Conservation (phyloP, 306 rosid genomes). For the Castanopsis chinensis region DNA sequence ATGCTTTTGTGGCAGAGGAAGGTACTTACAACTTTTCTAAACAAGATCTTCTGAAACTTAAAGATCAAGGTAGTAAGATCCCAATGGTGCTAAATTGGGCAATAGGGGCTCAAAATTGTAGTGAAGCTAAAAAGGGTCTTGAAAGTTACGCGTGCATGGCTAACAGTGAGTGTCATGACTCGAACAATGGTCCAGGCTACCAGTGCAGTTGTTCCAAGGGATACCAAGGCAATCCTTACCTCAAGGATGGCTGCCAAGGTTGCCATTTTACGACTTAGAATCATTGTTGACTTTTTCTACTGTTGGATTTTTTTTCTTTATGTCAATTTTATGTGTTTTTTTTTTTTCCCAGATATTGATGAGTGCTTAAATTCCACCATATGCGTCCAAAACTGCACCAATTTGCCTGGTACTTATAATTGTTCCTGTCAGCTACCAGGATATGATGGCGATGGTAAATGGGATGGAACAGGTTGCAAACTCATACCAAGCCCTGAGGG, state of each 20-base stretch:
- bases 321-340: no score
- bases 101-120: constrained; percentile 17
- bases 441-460: no score
- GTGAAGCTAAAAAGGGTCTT: neutral
- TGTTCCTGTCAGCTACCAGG: no score
- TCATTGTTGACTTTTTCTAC: neutral
- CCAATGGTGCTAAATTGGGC: constrained; percentile 46
- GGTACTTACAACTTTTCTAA: constrained; percentile 14
- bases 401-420: no score
- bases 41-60: neutral
- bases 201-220: constrained; percentile 12
- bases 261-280: neutral
- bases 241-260: no score
- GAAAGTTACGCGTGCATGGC: constrained; percentile 16
- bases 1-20: constrained; percentile 17
- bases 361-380: no score
- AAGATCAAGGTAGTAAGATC: accelerated
- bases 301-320: no score
- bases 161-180: constrained; percentile 4
- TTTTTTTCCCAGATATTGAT: no score
- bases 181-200: constrained; percentile 22
- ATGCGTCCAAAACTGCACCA: no score
- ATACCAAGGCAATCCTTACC: no score
- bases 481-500: no score
- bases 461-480: no score